These are phyloP conservation scores for Pyrus communis DNA, from an alignment of 306 rosid species.

Conservation along the genomic window DNA sequence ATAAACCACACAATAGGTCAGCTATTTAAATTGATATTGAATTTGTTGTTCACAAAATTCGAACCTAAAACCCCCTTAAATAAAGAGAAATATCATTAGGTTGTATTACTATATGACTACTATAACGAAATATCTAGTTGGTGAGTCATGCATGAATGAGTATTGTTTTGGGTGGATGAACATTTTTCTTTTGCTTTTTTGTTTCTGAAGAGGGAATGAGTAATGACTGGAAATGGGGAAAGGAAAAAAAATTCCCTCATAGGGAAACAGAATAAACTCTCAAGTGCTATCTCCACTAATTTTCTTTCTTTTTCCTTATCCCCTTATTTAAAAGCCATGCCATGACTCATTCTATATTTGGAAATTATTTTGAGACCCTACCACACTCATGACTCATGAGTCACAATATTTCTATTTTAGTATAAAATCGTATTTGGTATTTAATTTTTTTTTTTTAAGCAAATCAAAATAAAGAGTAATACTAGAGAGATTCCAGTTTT, in stretches of 20 bases:
- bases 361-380: background rate
- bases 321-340: background rate
- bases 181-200: background rate
- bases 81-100: no score
- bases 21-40: no score
- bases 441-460: no score
- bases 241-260: no score
- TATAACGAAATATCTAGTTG: background rate
- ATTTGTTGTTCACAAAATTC: no score
- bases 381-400: background rate
- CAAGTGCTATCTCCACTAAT: background rate
- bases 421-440: no score
- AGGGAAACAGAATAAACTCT: background rate
- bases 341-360: background rate
- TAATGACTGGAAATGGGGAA: background rate
- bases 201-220: background rate
- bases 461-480: no score
- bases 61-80: fast-evolving
- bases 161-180: background rate
- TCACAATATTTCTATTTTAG: background rate
- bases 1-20: background rate
- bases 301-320: background rate
- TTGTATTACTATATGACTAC: no score
- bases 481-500: no score
- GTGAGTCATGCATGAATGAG: background rate